A percentile compares a stretch with the other conserved stretches of the same genome.
Evolutionary conservation across 257 asterid genomes (phyloP).

Genomic region (Plantago elongata): DNA sequence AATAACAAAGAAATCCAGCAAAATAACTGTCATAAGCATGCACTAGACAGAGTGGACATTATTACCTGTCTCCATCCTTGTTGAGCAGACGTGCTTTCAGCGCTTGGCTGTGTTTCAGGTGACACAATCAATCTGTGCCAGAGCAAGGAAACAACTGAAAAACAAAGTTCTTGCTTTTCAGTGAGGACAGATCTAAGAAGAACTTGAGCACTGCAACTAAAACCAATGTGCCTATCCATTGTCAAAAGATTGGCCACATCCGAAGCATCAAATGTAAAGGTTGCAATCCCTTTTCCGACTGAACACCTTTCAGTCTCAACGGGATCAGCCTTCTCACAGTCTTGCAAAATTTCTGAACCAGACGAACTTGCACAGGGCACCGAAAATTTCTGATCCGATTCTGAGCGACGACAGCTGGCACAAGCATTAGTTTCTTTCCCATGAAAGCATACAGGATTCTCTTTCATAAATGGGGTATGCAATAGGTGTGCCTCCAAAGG

Average conservation of each 20-base stretch:
- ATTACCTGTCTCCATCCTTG: conserved; percentile 99
- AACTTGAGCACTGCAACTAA: conserved; percentile 72
- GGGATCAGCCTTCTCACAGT: conserved; percentile 32
- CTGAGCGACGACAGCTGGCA: conserved; percentile 43
- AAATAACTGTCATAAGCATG: conserved; percentile 8
- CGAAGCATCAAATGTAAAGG: conserved; percentile 77
- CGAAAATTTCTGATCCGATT: conserved; percentile 44
- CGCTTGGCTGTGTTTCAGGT: conserved; percentile 90
- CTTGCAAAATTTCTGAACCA: conserved; percentile 33
- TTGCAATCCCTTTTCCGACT: conserved; percentile 52
- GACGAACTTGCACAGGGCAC: conserved; percentile 36
- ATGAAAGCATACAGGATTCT: conserved; percentile 40
- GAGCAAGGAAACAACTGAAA: conserved; percentile 93
- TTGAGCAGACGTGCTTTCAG: conserved; percentile 95
- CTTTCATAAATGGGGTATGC: conserved; percentile 50
- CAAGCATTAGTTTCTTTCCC: conserved; percentile 50
- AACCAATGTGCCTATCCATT: conserved; percentile 87
- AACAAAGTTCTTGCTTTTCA: conserved; percentile 86
- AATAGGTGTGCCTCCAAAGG: conserved; percentile 85
- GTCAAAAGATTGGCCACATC: conserved; percentile 92
- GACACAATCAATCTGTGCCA: conserved; percentile 97
- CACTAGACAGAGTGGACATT: background rate
- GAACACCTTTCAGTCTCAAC: conserved; percentile 35
- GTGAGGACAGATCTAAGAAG: conserved; percentile 73
- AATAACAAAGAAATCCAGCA: conserved; percentile 4